Evolutionary conservation across 257 asterid genomes (phyloP).

Genomic region (Penstemon barbatus): DNA sequence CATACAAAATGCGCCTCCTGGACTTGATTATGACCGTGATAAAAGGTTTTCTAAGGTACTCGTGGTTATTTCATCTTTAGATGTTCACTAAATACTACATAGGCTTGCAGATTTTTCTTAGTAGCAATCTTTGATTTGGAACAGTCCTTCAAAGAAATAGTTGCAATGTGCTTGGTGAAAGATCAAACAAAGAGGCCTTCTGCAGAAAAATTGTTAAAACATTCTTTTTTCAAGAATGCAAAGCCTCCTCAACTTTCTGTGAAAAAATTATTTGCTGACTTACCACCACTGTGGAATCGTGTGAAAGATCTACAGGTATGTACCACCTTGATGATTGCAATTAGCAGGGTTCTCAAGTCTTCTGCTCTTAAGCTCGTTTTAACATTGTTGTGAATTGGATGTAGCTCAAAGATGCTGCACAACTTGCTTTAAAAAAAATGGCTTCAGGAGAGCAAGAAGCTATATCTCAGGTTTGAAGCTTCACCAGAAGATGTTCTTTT

Average conservation of each 20-base stretch:
- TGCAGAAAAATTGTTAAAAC: slow-evolving; percentile 90
- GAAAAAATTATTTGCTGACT: slow-evolving; percentile 76
- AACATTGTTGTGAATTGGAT: slow-evolving; percentile 31
- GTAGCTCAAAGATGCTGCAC: slow-evolving; percentile 94
- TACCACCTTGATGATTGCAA: slow-evolving; percentile 22
- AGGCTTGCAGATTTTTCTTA: slow-evolving; percentile 23
- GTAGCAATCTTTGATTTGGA: slow-evolving; percentile 31
- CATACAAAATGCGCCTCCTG: slow-evolving; percentile 99
- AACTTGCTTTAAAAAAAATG: slow-evolving; percentile 90
- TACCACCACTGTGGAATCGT: slow-evolving; percentile 93
- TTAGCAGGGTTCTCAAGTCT: slow-evolving; percentile 23
- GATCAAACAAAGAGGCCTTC: slow-evolving; percentile 98
- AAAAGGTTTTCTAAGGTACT: slow-evolving; percentile 94
- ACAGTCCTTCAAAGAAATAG: slow-evolving; percentile 99
- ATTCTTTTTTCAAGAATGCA: slow-evolving; percentile 86
- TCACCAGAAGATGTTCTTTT: slow-evolving; percentile 20
- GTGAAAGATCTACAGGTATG: slow-evolving; percentile 93
- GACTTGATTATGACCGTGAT: slow-evolving; percentile 99
- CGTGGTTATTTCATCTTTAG: slow-evolving; percentile 23
- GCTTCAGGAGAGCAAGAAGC: slow-evolving; percentile 98
- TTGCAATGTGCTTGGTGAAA: slow-evolving; percentile 99
- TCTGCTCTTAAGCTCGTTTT: slow-evolving; percentile 22
- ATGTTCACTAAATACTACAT: slow-evolving; percentile 20
- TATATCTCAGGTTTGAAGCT: slow-evolving; percentile 74
- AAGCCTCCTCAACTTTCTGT: slow-evolving; percentile 92